phyloP scores from a whole-genome alignment of 768 basidiomycete genomes.

The Phlebiopsis gigantea region DNA sequence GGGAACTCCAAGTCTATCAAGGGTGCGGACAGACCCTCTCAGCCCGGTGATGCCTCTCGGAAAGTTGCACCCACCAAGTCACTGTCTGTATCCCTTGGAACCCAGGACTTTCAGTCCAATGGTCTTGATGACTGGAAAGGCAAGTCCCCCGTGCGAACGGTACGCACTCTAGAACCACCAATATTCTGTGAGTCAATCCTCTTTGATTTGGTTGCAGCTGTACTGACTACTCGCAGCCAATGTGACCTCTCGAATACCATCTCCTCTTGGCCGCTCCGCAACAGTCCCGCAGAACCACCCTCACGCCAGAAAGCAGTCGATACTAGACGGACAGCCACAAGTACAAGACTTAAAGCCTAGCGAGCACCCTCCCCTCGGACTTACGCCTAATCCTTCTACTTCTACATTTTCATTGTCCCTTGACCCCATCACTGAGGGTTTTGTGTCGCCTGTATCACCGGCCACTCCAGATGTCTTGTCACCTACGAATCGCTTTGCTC shows the following conservation, averaged over 20 bases:
- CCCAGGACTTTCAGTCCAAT: conserved; percentile 34
- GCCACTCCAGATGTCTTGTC: conserved; percentile 16
- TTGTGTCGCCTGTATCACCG: conserved; percentile 23
- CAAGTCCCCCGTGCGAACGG: conserved; percentile 11
- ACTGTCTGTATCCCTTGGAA: conserved; percentile 58
- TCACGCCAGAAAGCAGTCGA: conserved; percentile 71
- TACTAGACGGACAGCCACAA: conserved; percentile 45
- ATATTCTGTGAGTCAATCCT: neutral
- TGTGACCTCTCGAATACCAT: conserved; percentile 18
- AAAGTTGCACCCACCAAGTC: conserved; percentile 48
- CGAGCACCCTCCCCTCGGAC: conserved; percentile 10
- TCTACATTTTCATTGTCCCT: conserved; percentile 30
- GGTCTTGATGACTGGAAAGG: conserved; percentile 8
- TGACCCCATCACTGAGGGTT: conserved; percentile 29
- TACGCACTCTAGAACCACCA: conserved; percentile 1
- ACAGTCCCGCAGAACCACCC: conserved; percentile 60
- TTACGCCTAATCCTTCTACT: conserved; percentile 25
- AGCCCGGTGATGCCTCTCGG: conserved; percentile 22
- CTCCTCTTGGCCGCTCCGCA: conserved; percentile 37
- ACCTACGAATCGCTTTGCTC: conserved; percentile 5
- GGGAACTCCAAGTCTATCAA: conserved; percentile 33
- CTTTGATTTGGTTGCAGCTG: neutral
- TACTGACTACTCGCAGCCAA: conserved; percentile 8
- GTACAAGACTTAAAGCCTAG: conserved; percentile 22
- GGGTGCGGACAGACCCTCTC: conserved; percentile 23